Conservation (phyloP, 768 basidiomycete species). For the Amanita polypyramis region DNA sequence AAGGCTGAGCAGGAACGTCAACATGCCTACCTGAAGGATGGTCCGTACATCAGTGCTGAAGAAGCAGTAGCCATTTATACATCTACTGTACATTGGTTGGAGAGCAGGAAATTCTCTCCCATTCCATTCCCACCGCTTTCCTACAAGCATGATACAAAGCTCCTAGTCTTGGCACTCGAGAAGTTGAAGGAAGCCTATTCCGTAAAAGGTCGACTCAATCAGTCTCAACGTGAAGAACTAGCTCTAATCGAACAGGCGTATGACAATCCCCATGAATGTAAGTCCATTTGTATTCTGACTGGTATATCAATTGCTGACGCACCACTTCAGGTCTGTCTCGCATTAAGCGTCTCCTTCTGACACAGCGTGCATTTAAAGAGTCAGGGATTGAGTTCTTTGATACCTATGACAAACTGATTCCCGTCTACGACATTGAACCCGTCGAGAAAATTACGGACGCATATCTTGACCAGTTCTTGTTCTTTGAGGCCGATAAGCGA, state of each 20-base stretch:
- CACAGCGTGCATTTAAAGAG: constrained; percentile 98
- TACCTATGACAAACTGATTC: constrained; percentile 96
- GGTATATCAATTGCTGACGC: background rate
- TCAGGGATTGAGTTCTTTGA: constrained; percentile 96
- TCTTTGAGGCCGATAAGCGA: constrained; percentile 98
- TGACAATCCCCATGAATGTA: constrained; percentile 98
- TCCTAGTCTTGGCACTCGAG: constrained; percentile 92
- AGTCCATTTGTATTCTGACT: constrained; percentile 11
- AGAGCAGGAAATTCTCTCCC: constrained; percentile 94
- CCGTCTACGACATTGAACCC: constrained; percentile 98
- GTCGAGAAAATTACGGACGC: constrained; percentile 99
- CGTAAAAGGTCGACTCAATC: constrained; percentile 92
- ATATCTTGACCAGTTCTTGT: constrained; percentile 96
- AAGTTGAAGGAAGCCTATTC: constrained; percentile 99
- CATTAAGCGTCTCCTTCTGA: constrained; percentile 93
- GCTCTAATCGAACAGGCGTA: constrained; percentile 98
- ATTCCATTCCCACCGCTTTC: constrained; percentile 99
- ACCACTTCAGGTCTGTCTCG: constrained; percentile 63
- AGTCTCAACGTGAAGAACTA: constrained; percentile 95
- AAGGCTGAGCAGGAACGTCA: constrained; percentile 99
- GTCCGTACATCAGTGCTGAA: constrained; percentile 97
- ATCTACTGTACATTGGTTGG: constrained; percentile 97
- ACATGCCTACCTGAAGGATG: constrained; percentile 98
- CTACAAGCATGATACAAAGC: constrained; percentile 98
- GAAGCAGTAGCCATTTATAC: constrained; percentile 99